A percentile compares a stretch with the other conserved stretches of the same genome.
Evolutionary conservation across 345 rosid genomes (phyloP).

Genomic region (Sisymbrium irio): DNA sequence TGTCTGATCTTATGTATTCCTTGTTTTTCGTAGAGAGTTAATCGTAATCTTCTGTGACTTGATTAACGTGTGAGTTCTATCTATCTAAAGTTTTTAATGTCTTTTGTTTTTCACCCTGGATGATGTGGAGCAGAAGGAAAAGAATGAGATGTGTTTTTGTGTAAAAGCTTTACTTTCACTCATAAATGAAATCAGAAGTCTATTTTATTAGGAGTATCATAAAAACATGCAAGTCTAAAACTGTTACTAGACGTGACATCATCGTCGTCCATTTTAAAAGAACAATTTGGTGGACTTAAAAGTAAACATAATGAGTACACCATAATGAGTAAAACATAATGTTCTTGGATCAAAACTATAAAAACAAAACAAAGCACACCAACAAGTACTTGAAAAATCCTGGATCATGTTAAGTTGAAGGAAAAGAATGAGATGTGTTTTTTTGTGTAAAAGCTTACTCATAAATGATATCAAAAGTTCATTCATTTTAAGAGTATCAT

Average conservation of each 20-base stretch:
- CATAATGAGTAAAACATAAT: too few species aligned
- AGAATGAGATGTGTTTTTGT: neutral
- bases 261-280: neutral
- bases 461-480: too few species aligned
- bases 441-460: too few species aligned
- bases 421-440: too few species aligned
- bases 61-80: slow-evolving; percentile 17
- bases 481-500: too few species aligned
- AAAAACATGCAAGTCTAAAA: neutral
- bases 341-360: too few species aligned
- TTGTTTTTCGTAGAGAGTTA: neutral
- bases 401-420: too few species aligned
- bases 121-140: too few species aligned
- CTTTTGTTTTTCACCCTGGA: neutral
- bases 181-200: neutral
- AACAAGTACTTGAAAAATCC: too few species aligned
- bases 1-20: slow-evolving; percentile 11
- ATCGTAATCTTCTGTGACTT: slow-evolving; percentile 10
- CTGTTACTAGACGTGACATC: neutral
- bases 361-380: too few species aligned
- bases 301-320: too few species aligned
- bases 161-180: neutral
- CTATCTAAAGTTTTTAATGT: neutral
- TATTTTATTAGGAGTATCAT: neutral
- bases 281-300: neutral